Percentiles rank a stretch among this genome's conserved stretches.
These are phyloP conservation scores for Cladosporium cucumerinum DNA, from an alignment of 2,329 filamentous ascomycete genomes.

Conservation along the genomic window DNA sequence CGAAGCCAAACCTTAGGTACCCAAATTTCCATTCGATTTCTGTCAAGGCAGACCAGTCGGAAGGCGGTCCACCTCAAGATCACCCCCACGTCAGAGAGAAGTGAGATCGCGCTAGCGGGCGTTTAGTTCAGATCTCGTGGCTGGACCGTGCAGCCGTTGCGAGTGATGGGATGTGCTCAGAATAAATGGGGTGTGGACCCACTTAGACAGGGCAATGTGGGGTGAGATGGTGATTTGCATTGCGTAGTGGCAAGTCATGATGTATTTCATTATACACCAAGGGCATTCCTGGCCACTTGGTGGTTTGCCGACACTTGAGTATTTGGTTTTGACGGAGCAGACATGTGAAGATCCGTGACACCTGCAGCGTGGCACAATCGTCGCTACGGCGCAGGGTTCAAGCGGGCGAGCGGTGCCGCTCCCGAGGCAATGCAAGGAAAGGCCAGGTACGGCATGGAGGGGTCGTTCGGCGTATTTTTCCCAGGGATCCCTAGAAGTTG, in stretches of 20 bases:
- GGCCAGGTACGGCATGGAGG: not conserved
- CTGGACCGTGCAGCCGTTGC: constrained; percentile 12
- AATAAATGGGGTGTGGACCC: constrained; percentile 5
- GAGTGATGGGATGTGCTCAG: constrained; percentile 3
- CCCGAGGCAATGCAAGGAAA: not conserved
- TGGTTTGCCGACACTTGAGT: not conserved
- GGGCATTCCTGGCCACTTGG: not conserved
- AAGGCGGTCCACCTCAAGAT: constrained; percentile 1
- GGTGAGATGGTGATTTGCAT: not conserved
- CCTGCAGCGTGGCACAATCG: not conserved
- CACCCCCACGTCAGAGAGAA: not conserved
- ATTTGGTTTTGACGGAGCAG: not conserved
- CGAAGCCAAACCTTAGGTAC: constrained; percentile 2
- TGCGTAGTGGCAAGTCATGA: constrained; percentile 14
- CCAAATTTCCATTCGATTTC: not conserved
- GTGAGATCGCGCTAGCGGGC: constrained; percentile 14
- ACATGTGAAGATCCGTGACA: constrained; percentile 6
- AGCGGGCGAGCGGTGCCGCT: not conserved
- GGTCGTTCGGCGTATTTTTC: not conserved
- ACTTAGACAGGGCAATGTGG: constrained; percentile 6
- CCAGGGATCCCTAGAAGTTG: not conserved
- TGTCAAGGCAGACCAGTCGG: constrained; percentile 3
- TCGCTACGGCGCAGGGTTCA: constrained; percentile 2
- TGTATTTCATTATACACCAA: constrained; percentile 8
- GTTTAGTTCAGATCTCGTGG: constrained; percentile 9